These are phyloP conservation scores for Hypholoma sublateritium DNA, from an alignment of 768 basidiomycete genomes.

Conservation along the genomic window DNA sequence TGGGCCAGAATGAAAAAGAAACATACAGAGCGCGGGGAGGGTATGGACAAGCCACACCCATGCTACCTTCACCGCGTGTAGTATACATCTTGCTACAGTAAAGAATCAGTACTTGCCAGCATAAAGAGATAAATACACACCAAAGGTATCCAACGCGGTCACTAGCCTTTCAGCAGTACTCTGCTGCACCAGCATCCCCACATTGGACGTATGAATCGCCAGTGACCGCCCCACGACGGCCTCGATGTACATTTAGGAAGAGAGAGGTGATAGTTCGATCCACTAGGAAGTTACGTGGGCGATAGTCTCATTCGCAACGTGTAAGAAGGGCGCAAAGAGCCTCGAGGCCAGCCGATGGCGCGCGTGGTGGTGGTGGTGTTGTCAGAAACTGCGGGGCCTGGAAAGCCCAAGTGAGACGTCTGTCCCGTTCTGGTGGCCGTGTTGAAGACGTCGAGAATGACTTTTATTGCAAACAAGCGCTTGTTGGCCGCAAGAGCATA, in stretches of 20 bases:
- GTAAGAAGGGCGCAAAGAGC: conserved; percentile 7
- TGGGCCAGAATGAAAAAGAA: background rate
- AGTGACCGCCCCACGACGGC: background rate
- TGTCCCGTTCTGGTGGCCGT: background rate
- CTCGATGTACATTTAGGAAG: background rate
- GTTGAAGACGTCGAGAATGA: too few relatives aligned
- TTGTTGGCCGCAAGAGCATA: too few relatives aligned
- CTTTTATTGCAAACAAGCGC: too few relatives aligned
- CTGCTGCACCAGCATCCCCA: background rate
- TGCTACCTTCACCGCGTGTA: background rate
- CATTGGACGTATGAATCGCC: background rate
- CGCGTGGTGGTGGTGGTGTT: background rate
- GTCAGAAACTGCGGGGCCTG: background rate
- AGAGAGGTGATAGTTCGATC: background rate
- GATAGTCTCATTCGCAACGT: conserved; percentile 2
- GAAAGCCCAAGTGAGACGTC: background rate
- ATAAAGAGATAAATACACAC: background rate
- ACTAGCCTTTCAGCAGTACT: background rate
- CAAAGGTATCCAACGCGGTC: background rate
- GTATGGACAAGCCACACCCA: conserved; percentile 2
- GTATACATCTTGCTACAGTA: background rate
- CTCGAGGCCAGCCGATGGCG: conserved; percentile 7
- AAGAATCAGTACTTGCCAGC: background rate
- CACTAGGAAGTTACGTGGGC: background rate
- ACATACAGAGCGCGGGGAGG: background rate